These are phyloP conservation scores for Neurospora hispaniola DNA, from an alignment of 495 filamentous ascomycete species.

Conservation along the genomic window DNA sequence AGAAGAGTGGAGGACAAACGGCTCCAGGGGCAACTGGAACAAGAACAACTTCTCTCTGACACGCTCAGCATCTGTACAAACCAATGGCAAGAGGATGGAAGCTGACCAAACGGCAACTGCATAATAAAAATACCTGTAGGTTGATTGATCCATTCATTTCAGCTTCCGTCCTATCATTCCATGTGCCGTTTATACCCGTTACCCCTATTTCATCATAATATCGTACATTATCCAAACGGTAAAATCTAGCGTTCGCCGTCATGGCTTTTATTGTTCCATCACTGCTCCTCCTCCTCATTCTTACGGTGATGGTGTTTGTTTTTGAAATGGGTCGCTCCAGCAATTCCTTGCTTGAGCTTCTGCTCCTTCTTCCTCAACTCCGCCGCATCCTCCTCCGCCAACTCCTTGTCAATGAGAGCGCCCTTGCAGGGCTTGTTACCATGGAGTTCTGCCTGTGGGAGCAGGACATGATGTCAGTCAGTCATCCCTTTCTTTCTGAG, in stretches of 20 bases:
- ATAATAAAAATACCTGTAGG: neutral
- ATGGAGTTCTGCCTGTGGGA: conserved; percentile 10
- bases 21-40: neutral
- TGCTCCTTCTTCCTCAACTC: conserved; percentile 12
- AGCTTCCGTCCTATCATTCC: neutral
- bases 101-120: neutral
- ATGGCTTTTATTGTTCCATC: neutral
- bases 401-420: conserved; percentile 19
- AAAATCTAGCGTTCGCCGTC: neutral
- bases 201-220: neutral
- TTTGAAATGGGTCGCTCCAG: neutral
- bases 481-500: neutral
- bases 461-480: neutral
- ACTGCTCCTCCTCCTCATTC: neutral
- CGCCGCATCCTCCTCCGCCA: conserved; percentile 14
- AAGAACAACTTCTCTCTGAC: neutral
- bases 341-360: neutral
- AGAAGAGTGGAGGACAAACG: neutral
- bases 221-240: neutral
- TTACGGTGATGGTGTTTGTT: neutral
- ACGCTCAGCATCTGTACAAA: neutral
- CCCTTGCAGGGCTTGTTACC: conserved; percentile 15
- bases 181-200: neutral
- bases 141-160: neutral
- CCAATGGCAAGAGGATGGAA: neutral